Evolutionary conservation across 495 filamentous ascomycete species (phyloP).

Genomic region (Lichenothelia convexa): DNA sequence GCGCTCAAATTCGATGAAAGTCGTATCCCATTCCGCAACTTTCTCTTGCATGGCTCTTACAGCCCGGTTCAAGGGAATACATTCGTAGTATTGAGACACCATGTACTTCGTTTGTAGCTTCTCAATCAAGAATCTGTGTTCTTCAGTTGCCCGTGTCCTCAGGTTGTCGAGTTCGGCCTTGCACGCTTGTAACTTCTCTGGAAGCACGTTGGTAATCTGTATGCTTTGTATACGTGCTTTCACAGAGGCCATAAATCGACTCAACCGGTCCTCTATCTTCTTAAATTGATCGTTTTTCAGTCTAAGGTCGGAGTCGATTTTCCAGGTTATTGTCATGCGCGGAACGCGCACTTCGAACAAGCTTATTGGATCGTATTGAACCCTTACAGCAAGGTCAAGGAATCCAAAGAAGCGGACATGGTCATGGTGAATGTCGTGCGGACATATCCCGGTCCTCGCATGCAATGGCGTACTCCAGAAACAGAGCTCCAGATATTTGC

Average conservation of each 20-base stretch:
- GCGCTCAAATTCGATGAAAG: conserved; percentile 75
- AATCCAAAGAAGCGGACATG: conserved; percentile 86
- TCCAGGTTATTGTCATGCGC: conserved; percentile 79
- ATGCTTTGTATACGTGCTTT: conserved; percentile 69
- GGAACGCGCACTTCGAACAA: conserved; percentile 94
- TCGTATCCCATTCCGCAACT: conserved; percentile 80
- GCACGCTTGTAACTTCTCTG: conserved; percentile 66
- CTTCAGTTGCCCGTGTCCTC: conserved; percentile 56
- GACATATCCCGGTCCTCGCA: conserved; percentile 64
- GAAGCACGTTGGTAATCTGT: conserved; percentile 73
- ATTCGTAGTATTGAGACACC: conserved; percentile 85
- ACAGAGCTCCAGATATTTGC: conserved; percentile 88
- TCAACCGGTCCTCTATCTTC: conserved; percentile 60
- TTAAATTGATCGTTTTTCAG: conserved; percentile 83
- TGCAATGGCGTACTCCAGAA: conserved; percentile 83
- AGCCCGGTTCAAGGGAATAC: conserved; percentile 78
- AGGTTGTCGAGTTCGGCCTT: conserved; percentile 62
- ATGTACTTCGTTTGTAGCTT: conserved; percentile 82
- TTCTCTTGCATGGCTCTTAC: conserved; percentile 81
- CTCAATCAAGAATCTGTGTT: conserved; percentile 49
- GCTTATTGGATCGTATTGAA: conserved; percentile 84
- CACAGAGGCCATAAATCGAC: conserved; percentile 72
- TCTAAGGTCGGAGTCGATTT: conserved; percentile 78
- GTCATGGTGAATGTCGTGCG: conserved; percentile 81
- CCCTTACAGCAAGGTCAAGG: conserved; percentile 61